Conservation (phyloP, 2,329 filamentous ascomycete species). For the Penicillium frequentans region DNA sequence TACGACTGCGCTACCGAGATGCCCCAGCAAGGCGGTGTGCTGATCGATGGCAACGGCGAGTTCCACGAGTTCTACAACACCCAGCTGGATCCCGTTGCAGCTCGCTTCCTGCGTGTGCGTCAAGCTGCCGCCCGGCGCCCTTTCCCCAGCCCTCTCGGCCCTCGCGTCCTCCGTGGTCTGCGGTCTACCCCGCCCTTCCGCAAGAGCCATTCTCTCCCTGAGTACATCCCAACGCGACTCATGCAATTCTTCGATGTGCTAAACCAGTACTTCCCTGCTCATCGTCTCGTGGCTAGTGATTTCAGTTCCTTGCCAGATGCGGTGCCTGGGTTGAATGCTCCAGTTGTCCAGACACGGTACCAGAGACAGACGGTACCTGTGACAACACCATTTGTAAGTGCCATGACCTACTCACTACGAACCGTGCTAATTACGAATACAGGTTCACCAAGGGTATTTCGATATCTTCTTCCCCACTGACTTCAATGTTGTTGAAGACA, state of each 20-base stretch:
- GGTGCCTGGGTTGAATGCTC: conserved; percentile 80
- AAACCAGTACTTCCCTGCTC: conserved; percentile 82
- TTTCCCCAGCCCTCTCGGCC: conserved; percentile 45
- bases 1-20: conserved; percentile 81
- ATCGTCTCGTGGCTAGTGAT: conserved; percentile 85
- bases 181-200: conserved; percentile 67
- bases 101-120: conserved; percentile 80
- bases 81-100: conserved; percentile 76
- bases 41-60: conserved; percentile 81
- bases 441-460: conserved; percentile 98
- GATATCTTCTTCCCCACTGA: conserved; percentile 98
- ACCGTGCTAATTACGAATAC: conserved; percentile 6
- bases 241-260: conserved; percentile 98
- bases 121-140: conserved; percentile 63
- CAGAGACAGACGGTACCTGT: conserved; percentile 85
- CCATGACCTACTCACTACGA: neutral
- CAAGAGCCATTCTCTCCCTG: conserved; percentile 74
- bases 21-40: conserved; percentile 82
- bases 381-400: conserved; percentile 78
- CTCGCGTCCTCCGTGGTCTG: conserved; percentile 60
- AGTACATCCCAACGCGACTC: conserved; percentile 90
- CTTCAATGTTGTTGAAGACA: conserved; percentile 83
- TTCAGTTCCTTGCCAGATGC: conserved; percentile 85
- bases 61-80: conserved; percentile 93
- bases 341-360: conserved; percentile 94